phyloP scores from a whole-genome alignment of 176 grass and related monocot genomes.

The Hordeum marinum region DNA sequence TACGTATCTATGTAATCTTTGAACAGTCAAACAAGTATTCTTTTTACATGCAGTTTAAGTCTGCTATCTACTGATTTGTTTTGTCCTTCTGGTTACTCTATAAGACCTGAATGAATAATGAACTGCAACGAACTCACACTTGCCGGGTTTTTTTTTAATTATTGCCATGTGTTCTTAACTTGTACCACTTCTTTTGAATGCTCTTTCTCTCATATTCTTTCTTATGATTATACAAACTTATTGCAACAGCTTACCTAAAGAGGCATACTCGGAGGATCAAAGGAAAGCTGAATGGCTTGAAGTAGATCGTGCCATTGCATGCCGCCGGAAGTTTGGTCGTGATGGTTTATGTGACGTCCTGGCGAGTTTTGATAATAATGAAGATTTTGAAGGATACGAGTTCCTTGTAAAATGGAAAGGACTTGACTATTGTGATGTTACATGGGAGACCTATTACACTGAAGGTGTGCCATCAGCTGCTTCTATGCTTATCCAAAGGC shows the following conservation, averaged over 20 bases:
- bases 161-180: neutral
- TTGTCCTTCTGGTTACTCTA: neutral
- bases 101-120: neutral
- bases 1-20: too few species aligned
- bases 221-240: conserved; percentile 5
- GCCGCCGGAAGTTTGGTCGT: conserved; percentile 29
- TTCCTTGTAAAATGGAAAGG: conserved; percentile 75
- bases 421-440: conserved; percentile 66
- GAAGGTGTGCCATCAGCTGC: conserved; percentile 30
- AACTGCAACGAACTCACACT: neutral
- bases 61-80: neutral
- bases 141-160: neutral
- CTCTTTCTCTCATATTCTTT: neutral
- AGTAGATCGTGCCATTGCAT: conserved; percentile 61
- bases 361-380: conserved; percentile 22
- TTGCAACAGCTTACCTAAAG: conserved; percentile 36
- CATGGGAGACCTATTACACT: conserved; percentile 45
- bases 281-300: conserved; percentile 61
- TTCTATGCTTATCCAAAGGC: conserved; percentile 44
- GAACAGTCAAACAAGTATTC: neutral
- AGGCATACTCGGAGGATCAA: conserved; percentile 27
- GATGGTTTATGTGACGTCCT: conserved; percentile 43
- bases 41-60: neutral
- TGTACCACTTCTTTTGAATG: neutral
- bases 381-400: conserved; percentile 29